Evolutionary conservation across 768 basidiomycete genomes (phyloP), one percentile per base, ranked within the genome.

Genomic region (Hortiboletus flavorubellus): DNA sequence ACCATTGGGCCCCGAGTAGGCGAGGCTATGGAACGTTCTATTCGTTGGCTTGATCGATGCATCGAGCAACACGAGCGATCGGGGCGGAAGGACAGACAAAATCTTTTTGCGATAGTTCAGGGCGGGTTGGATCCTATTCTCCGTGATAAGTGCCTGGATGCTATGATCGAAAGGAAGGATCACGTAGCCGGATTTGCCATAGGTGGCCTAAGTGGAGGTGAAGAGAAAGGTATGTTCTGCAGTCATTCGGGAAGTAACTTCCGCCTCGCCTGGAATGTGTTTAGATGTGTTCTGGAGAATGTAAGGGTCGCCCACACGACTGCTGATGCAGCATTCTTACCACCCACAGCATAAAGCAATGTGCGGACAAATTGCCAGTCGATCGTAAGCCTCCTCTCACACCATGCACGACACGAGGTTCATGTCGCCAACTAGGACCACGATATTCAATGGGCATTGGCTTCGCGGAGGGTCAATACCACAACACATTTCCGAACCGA

Each of bases 391-490:
- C 34, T 38, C 41, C 45, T 46, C 55, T 50, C 33, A 44, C 51
- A 33, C 14, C 31, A 18, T 37, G 29, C 18, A 37, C 21, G 31
- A 34, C 37, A 23, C 18, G 39, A 35, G 41, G 39, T 46, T 67
- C 46, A 71, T 55, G 31, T 30, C 34, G 47, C 46, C 39, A 12
- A 35, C 51, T 55, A 92, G 91, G 90, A 43, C 92, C 93, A 9
- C 80, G 92, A 60, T 96, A 95, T 73, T 86, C 87, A 5, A 96
- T 96, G 93, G 93, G 92, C 2, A 81, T 95, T 41, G 92, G 93
- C 9, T 94, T 92, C 69, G 91, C 92, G 30, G 93, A 95, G 82
- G 91, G 90, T 90, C 56, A 37, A 58, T 63, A 41, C 50, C 40
- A 34, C 42, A 37, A 18, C 46, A 29, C 16, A 30, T 46, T 46